A percentile compares a stretch with the other conserved stretches of the same genome.
Evolutionary conservation across 2,329 filamentous ascomycete species (phyloP).

Genomic region (Penicillium sp.): DNA sequence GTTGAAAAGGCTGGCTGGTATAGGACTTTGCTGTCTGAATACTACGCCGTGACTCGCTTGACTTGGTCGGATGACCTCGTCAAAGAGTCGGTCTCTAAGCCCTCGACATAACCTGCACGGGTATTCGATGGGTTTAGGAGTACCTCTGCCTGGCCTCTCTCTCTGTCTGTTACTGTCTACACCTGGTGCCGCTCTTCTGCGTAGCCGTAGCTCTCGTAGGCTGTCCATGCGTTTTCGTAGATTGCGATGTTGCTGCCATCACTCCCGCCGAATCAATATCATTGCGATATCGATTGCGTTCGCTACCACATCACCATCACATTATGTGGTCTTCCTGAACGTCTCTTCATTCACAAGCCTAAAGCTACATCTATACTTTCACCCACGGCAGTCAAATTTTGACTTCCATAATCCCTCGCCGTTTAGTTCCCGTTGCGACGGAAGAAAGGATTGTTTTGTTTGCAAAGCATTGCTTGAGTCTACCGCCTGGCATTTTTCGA

Average conservation of each 20-base stretch:
- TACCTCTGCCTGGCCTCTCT: slow-evolving; percentile 27
- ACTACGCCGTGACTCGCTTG: slow-evolving; percentile 24
- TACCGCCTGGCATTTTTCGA: background rate
- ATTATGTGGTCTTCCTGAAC: background rate
- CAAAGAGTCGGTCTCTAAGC: slow-evolving; percentile 25
- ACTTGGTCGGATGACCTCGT: slow-evolving; percentile 18
- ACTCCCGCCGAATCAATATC: no score
- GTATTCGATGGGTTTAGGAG: slow-evolving; percentile 5
- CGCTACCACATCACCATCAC: background rate
- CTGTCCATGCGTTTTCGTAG: slow-evolving; percentile 2
- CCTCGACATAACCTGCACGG: slow-evolving; percentile 1
- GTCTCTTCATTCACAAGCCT: background rate
- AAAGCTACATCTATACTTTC: background rate
- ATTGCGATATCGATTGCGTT: no score
- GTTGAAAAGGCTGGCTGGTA: slow-evolving; percentile 43
- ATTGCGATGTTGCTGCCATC: no score
- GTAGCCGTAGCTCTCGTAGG: slow-evolving; percentile 24
- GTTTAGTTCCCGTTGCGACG: background rate
- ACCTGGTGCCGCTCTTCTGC: slow-evolving; percentile 20
- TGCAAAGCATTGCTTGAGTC: background rate
- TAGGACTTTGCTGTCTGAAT: slow-evolving; percentile 11
- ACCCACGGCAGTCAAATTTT: background rate
- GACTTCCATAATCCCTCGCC: background rate
- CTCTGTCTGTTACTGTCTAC: slow-evolving; percentile 26
- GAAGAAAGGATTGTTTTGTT: background rate